Evolutionary conservation across 2,329 filamentous ascomycete genomes (phyloP).

Genomic region (Ceratocystis smalleyi): DNA sequence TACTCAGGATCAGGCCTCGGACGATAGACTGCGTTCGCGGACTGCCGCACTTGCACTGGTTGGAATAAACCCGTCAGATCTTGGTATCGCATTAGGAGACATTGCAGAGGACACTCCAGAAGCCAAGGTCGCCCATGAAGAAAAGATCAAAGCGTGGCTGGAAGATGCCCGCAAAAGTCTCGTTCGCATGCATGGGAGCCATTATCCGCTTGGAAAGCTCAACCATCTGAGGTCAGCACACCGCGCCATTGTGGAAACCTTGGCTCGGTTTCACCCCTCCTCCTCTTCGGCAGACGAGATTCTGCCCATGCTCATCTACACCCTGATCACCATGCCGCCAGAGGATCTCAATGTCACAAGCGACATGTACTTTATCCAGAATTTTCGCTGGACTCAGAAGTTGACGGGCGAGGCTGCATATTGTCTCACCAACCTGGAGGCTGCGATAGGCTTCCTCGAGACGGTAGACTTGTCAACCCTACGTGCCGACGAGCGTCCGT

Average conservation of each 20-base stretch:
- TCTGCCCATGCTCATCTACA: conserved; percentile 90
- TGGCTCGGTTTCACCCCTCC: conserved; percentile 45
- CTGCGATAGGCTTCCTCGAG: conserved; percentile 83
- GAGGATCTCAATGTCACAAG: conserved; percentile 80
- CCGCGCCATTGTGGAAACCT: conserved; percentile 83
- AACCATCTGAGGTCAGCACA: conserved; percentile 77
- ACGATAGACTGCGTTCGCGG: conserved; percentile 87
- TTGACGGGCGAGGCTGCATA: conserved; percentile 91
- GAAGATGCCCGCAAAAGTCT: conserved; percentile 53
- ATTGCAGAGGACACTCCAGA: conserved; percentile 30
- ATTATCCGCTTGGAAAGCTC: conserved; percentile 80
- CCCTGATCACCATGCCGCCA: conserved; percentile 76
- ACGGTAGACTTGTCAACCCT: conserved; percentile 88
- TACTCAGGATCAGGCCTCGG: conserved; percentile 85
- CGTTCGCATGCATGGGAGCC: conserved; percentile 68
- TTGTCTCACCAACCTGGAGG: conserved; percentile 89
- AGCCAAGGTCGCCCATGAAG: conserved; percentile 41
- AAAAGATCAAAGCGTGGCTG: conserved; percentile 58
- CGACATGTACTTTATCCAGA: conserved; percentile 86
- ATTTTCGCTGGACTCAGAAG: conserved; percentile 72
- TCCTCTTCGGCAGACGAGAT: conserved; percentile 94
- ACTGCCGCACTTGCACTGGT: conserved; percentile 83
- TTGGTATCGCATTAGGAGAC: conserved; percentile 59
- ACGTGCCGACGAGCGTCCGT: conserved; percentile 59
- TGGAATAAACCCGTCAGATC: conserved; percentile 72